phyloP scores from a whole-genome alignment of 2,329 filamentous ascomycete genomes.

The Penicillium sp. region DNA sequence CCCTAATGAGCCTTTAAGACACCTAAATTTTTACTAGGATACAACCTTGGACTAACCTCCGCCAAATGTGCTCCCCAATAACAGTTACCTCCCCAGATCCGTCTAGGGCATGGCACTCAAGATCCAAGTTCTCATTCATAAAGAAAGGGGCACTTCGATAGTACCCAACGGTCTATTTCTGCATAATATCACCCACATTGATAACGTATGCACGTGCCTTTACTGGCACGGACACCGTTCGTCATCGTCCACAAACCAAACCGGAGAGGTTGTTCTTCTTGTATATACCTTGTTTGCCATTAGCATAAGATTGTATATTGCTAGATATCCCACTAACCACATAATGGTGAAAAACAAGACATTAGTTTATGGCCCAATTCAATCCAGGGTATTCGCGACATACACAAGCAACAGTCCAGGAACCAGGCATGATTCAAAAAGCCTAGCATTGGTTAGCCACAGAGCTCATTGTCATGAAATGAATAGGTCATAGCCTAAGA shows the following conservation, averaged over 20 bases:
- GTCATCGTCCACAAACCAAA: not conserved
- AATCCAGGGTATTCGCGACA: not conserved
- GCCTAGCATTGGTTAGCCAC: not conserved
- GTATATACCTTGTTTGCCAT: not conserved
- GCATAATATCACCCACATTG: slow-evolving; percentile 28
- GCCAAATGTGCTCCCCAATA: slow-evolving; percentile 3
- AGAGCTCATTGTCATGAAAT: not conserved
- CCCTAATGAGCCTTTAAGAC: too few species aligned
- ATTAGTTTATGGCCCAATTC: not conserved
- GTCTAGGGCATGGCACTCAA: not conserved
- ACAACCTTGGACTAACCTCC: not conserved
- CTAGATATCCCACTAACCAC: not conserved
- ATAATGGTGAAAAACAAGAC: not conserved
- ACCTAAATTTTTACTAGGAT: too few species aligned
- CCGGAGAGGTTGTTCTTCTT: not conserved
- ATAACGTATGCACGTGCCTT: slow-evolving; percentile 35
- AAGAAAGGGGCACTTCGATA: slow-evolving; percentile 16
- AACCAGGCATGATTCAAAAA: not conserved
- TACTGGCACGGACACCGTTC: slow-evolving; percentile 38
- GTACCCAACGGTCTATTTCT: slow-evolving; percentile 16
- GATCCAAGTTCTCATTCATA: not conserved
- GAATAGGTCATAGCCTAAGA: not conserved
- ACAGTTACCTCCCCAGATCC: not conserved
- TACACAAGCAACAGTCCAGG: not conserved
- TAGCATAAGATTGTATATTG: not conserved